A percentile compares a stretch with the other conserved stretches of the same genome.
These are phyloP conservation scores for Aspergillus calidoustus DNA, from an alignment of 2,329 filamentous ascomycete species.

Conservation along the genomic window DNA sequence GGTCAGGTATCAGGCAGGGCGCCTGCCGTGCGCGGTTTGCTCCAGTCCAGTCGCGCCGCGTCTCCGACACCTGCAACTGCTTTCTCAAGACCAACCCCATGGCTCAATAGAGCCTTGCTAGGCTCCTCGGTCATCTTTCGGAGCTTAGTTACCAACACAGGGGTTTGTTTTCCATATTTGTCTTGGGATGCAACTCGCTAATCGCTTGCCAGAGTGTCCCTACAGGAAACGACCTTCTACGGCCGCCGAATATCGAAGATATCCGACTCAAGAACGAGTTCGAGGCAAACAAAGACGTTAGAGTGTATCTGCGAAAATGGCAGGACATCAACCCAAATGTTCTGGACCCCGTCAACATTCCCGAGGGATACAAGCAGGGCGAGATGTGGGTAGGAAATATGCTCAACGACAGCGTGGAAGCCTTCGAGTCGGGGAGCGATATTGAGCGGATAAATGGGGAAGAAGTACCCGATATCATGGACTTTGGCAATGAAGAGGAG, in stretches of 20 bases:
- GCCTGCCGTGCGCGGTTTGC: slow-evolving; percentile 7
- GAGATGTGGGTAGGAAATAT: slow-evolving; percentile 36
- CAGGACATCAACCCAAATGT: slow-evolving; percentile 35
- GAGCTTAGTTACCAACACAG: slow-evolving; percentile 4
- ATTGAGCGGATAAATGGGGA: slow-evolving; percentile 29
- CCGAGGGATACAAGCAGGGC: slow-evolving; percentile 23
- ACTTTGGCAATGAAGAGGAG: slow-evolving; percentile 37
- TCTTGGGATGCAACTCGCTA: neutral
- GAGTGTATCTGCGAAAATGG: slow-evolving; percentile 49
- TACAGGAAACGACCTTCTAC: slow-evolving; percentile 8
- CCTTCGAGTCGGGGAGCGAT: slow-evolving; percentile 33
- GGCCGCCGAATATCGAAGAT: slow-evolving; percentile 29
- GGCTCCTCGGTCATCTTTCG: neutral
- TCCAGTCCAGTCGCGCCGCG: neutral
- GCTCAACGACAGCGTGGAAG: slow-evolving; percentile 39
- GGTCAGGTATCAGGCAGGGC: slow-evolving; percentile 18
- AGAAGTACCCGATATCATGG: slow-evolving; percentile 31
- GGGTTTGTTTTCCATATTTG: slow-evolving; percentile 3
- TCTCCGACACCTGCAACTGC: neutral
- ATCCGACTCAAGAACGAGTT: slow-evolving; percentile 39
- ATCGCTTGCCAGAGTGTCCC: neutral
- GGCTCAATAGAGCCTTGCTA: slow-evolving; percentile 1
- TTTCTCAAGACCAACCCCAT: neutral
- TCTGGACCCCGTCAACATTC: slow-evolving; percentile 36
- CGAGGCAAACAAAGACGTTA: slow-evolving; percentile 43